Base-by-base conservation (phyloP, 192 early-diverging fungal species). In the Coemansia aciculifera region DNA sequence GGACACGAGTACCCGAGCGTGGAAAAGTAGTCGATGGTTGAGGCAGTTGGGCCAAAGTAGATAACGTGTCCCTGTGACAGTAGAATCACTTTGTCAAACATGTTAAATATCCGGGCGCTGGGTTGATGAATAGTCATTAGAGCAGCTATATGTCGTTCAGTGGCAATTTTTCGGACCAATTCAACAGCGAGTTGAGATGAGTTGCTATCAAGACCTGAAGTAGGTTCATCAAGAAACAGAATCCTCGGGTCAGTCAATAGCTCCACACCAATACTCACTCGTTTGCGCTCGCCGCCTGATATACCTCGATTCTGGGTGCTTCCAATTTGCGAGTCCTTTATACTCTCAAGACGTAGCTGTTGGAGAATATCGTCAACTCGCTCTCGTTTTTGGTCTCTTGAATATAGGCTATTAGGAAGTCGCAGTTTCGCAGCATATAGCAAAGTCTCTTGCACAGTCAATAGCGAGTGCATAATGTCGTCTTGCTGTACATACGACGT, bases 51-150 rank as follows among this genome's bases (percentile, higher is more conserved):
- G 17, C 92, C 92, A 71, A 78, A 85, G 64, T 87, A 93, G 29
- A 92, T 77, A 0, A 83, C 57, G 11, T 73, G 64, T 13, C 94
- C 94, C 10, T 79, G 84, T 24, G 88, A 79, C 23, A 95, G 62
- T 13, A 96, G 62, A 39, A 94, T 85, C 0, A 94, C 85, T 52
- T 89, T 86, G 78, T 95, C 92, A 78, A 96, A 95, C 38, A 89
- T 75, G 37, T 86, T 83, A 81, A 90, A 96, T 44, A 94, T 87
- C 27, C 93, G 87, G 4, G 90, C 90, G 23, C 89, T 86, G 7
- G 95, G 95, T 72, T 96, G 95, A 72, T 98, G 95, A 65, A 98
- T 93, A 3, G 91, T 93, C 74, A 93, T 89, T 15, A 98, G 72
- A 9, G 93, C 86, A 2, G 91, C 90, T 43, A 89, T 91, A 15